Evolutionary conservation across 352 stramenopile genomes (phyloP).

Genomic region (Globisporangium echinulatum): DNA sequence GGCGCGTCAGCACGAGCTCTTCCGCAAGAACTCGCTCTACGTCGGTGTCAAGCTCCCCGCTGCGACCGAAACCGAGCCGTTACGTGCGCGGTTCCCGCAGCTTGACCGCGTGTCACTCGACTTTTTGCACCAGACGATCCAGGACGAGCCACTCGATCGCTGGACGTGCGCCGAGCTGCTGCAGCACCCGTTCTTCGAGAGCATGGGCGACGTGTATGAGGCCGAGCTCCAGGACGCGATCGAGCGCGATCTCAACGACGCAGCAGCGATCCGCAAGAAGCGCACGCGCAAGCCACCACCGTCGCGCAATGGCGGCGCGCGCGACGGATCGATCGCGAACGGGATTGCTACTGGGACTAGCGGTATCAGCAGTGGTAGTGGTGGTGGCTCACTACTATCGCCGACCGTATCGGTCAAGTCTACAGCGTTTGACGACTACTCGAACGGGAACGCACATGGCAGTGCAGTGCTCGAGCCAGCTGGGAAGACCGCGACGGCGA

Average conservation of each 20-base stretch:
- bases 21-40: constrained; percentile 78
- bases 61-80: constrained; percentile 44
- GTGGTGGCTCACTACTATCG: constrained; percentile 4
- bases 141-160: constrained; percentile 69
- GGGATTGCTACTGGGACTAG: too few species aligned
- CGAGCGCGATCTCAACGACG: constrained; percentile 55
- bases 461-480: background rate
- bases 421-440: constrained; percentile 15
- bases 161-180: constrained; percentile 78
- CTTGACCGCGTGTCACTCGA: constrained; percentile 63
- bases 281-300: constrained; percentile 37
- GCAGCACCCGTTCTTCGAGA: constrained; percentile 67
- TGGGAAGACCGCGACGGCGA: constrained; percentile 4
- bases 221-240: constrained; percentile 67
- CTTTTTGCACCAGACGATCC: constrained; percentile 66
- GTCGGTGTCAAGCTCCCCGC: constrained; percentile 71
- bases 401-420: constrained; percentile 9
- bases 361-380: background rate
- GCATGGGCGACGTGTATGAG: constrained; percentile 47
- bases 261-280: constrained; percentile 54
- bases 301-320: constrained; percentile 9
- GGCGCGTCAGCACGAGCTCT: constrained; percentile 70
- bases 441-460: background rate
- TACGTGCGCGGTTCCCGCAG: constrained; percentile 55
- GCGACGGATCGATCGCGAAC: too few species aligned